phyloP scores from a whole-genome alignment of 2,329 filamentous ascomycete species.

The Beauveria medogensis region DNA sequence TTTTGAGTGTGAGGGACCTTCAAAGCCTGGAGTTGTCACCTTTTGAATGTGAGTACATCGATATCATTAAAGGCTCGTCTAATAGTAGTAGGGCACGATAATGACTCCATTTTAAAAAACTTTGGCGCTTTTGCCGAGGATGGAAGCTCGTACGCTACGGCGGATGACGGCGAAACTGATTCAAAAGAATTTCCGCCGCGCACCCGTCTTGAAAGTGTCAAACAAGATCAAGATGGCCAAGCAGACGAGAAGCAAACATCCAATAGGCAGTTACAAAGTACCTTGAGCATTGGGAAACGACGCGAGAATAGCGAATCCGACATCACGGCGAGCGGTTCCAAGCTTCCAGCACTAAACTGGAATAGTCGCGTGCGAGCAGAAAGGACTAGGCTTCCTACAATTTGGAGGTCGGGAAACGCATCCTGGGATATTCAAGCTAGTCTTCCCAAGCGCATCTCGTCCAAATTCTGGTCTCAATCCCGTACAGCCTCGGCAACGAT shows the following conservation, averaged over 20 bases:
- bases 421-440: background rate
- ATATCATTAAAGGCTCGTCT: background rate
- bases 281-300: background rate
- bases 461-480: background rate
- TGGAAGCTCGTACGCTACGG: slow-evolving; percentile 20
- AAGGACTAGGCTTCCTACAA: background rate
- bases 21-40: slow-evolving; percentile 28
- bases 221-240: background rate
- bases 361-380: background rate
- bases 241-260: background rate
- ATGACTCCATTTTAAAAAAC: slow-evolving; percentile 13
- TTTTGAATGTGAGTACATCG: slow-evolving; percentile 22
- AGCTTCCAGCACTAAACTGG: too few relatives aligned
- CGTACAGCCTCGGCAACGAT: background rate
- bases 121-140: slow-evolving; percentile 18
- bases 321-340: background rate
- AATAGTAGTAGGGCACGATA: slow-evolving; percentile 17
- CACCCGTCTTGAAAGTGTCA: background rate
- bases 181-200: background rate
- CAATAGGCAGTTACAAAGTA: background rate
- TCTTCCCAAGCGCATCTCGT: slow-evolving; percentile 1
- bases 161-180: slow-evolving; percentile 14
- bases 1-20: slow-evolving; percentile 24
- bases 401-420: background rate
- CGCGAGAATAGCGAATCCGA: background rate